Evolutionary conservation across 176 grass and related monocot species (phyloP), one percentile per base, ranked within the genome.

Genomic region (Carex littledalei): DNA sequence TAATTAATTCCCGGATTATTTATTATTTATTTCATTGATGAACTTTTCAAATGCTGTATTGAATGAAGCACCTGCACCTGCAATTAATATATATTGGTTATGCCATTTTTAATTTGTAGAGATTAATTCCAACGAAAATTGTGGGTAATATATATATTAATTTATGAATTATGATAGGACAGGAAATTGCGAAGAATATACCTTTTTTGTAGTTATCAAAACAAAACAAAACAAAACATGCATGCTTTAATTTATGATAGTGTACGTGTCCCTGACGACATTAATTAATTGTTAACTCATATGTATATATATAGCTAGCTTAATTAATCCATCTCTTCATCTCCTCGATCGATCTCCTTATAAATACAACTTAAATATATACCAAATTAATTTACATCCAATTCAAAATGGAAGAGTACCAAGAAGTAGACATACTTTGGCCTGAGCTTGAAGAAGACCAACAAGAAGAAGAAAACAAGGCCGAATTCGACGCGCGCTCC

Each of bases 341-440:
- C 52, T 80, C 56, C 56, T 63, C 29, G 29, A 29, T 63, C 26
- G 29, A 29, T 29, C 37, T 50, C 34, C 21, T 63, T 81, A 81
- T 81, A 81, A 47, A 81, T 81, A 64, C 1, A 8, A 45, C 43
- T 12, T 14, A 52, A 75, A 14, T 18, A 50, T 0, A 41, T 45
- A 45, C 18, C n/a, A 24, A 82, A 65, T 56, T n/a, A 59, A 47
- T 1, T 22, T 22, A 22, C 41, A 21, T 65, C 59, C 35, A 47
- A 63, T 14, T 26, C 35, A 16, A 65, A 62, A 96, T 97, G 91
- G 91, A 88, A 34, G 91, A 97, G 9, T 83, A 87, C 57, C 53
- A 97, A 17, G 94, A 93, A 65, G 62, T 78, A 10, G 91, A 97
- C 2, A 86, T 97, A 72, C 67, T 97, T 21, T 97, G 91, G 94